Conservation (phyloP, 2,329 filamentous ascomycete genomes). For the Colletotrichum australisinense region DNA sequence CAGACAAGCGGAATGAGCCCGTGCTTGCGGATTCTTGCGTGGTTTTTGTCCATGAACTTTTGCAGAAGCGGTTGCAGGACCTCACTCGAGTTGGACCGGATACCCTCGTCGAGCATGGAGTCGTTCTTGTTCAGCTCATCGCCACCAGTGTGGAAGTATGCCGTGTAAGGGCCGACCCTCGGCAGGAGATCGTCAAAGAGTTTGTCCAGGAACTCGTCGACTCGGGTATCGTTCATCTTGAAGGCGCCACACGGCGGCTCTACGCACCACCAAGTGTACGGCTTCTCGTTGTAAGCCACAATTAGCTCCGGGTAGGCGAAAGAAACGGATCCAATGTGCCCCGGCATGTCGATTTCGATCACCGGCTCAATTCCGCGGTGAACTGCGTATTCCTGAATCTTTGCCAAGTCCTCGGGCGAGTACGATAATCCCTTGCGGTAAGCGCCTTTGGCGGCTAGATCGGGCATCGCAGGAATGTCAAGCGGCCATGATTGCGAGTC, state of each 20-base stretch:
- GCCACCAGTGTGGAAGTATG: slow-evolving; percentile 87
- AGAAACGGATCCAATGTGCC: slow-evolving; percentile 78
- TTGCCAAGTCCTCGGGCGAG: slow-evolving; percentile 70
- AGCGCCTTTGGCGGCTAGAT: slow-evolving; percentile 78
- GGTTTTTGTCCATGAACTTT: slow-evolving; percentile 78
- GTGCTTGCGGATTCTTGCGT: slow-evolving; percentile 70
- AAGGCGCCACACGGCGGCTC: slow-evolving; percentile 77
- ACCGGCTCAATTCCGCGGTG: slow-evolving; percentile 77
- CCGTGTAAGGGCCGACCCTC: slow-evolving; percentile 73
- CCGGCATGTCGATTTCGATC: slow-evolving; percentile 84
- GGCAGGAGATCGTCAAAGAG: slow-evolving; percentile 83
- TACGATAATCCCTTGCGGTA: slow-evolving; percentile 78
- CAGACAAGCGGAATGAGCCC: slow-evolving; percentile 83
- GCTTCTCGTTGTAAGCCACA: slow-evolving; percentile 68
- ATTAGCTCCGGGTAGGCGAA: slow-evolving; percentile 78
- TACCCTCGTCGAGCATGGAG: slow-evolving; percentile 78
- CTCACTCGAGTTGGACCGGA: slow-evolving; percentile 71
- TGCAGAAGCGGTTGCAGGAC: slow-evolving; percentile 83
- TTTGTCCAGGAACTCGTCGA: slow-evolving; percentile 77
- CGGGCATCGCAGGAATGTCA: slow-evolving; percentile 80
- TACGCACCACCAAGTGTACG: slow-evolving; percentile 69
- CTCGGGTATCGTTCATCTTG: slow-evolving; percentile 78
- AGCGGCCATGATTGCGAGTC: slow-evolving; percentile 90
- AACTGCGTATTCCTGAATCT: slow-evolving; percentile 77
- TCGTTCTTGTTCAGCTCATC: slow-evolving; percentile 86